Base-by-base conservation (phyloP, 768 basidiomycete genomes). In the Aureoboletus auriporus region DNA sequence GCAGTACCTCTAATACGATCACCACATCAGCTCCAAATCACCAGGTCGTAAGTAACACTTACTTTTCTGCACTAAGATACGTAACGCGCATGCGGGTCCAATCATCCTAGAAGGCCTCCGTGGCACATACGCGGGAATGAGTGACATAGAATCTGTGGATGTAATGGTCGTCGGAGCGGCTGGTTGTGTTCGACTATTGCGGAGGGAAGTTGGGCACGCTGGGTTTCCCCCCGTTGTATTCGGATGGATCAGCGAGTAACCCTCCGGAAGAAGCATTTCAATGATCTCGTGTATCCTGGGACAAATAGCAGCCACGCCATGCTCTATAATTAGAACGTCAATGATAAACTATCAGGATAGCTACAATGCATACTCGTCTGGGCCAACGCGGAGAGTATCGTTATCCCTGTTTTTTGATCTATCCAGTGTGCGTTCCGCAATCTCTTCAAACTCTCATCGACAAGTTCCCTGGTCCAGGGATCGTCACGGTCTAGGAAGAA, bases 1-100 rank as follows among this genome's bases (percentile, higher is more conserved):
- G 39, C 23, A 52, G 39, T 11, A 14, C 28, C 36, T 40, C 51
- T 47, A 13, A 30, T 5, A 23, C 17, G 30, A 28, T 17, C 6
- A 42, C 6, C 11, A 37, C 31, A 14, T 23, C 14, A 42, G 27
- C 23, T 37, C 20, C 8, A 30, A n/a, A 5, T 10, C 5, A 14
- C 3, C 9, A 11, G 38, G 6, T 26, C 7, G 31, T 11, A 10
- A 33, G 20, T 33, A n/a, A 40, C 30, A 41, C 46, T 42, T 39
- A 26, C 52, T 29, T 13, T 48, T 37, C 20, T 39, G 42, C 33
- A 39, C 47, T 11, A 53, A 39, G 6, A 41, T 34, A 27, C 43
- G 52, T 12, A 53, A 40, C 8, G 47, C 47, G 28, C 52, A 48
- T 27, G 39, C 47, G 2, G 43, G 51, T 16, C 51, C 47, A 37